Evolutionary conservation across 148 eudicot genomes (phyloP).

Genomic region (Fallopia convolvulus): DNA sequence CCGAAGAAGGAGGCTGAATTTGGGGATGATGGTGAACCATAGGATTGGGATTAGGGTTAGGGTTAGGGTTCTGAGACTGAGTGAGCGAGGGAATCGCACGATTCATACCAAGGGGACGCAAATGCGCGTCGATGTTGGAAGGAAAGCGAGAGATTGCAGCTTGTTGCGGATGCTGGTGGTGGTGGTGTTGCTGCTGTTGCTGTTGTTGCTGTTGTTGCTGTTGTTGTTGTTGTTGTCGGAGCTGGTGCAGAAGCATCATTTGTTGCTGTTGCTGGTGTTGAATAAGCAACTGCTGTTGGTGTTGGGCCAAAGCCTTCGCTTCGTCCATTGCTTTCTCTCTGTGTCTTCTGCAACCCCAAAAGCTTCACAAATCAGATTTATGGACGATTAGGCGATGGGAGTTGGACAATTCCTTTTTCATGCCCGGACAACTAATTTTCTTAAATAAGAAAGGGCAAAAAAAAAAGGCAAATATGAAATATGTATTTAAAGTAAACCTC

Average conservation of each 20-base stretch:
- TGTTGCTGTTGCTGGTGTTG: constrained; percentile 30
- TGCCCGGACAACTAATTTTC: no score
- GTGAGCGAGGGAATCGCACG: constrained; percentile 21
- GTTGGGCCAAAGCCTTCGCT: constrained; percentile 37
- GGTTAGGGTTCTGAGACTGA: constrained; percentile 20
- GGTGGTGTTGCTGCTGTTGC: neutral
- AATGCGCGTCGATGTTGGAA: constrained; percentile 68
- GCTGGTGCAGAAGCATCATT: constrained; percentile 17
- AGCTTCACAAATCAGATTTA: neutral
- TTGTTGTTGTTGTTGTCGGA: constrained; percentile 25
- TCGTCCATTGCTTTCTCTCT: constrained; percentile 32
- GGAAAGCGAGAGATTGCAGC: constrained; percentile 68
- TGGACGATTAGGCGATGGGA: neutral
- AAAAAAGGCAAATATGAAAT: no score
- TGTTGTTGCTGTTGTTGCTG: constrained; percentile 27
- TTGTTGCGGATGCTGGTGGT: constrained; percentile 22
- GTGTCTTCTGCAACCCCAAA: neutral
- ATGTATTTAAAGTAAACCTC: no score
- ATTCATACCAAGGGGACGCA: constrained; percentile 38
- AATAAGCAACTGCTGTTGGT: constrained; percentile 26
- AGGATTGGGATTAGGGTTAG: constrained; percentile 25
- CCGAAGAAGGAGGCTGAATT: constrained; percentile 13
- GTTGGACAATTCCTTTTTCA: neutral
- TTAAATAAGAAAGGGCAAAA: no score
- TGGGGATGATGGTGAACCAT: constrained; percentile 20